Evolutionary conservation across 176 grass and related monocot genomes (phyloP), one percentile per base, ranked within the genome.

Genomic region (Puya raimondii): DNA sequence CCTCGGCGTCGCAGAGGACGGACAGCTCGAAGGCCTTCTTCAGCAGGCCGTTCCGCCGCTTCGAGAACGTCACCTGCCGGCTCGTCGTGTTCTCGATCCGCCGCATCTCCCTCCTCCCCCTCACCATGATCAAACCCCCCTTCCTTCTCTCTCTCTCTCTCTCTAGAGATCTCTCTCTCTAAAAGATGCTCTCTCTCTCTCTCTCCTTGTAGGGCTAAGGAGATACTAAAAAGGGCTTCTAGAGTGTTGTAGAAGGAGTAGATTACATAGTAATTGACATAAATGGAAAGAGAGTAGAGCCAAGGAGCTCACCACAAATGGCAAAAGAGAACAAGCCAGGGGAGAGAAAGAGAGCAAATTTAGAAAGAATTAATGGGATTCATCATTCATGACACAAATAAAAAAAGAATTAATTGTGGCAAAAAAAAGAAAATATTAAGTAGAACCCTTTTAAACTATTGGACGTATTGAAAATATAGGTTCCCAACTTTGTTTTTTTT

Each of bases 21-120:
- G 80, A 87, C 27, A 87, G 80, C 72, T 82, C 80, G 80, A 68
- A 79, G 51, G 85, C 85, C 80, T 87, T 87, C 80, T 87, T 82
- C 15, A 59, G 4, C 56, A 59, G 56, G n/a, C 56, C 56, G 56
- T 59, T 59, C 8, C 56, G 56, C 56, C 56, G 56, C 56, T 59
- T 59, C n/a, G 56, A 59, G 56, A 59, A 59, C 56, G 56, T 59
- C 56, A 59, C 56, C 20, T 59, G 56, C 56, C 56, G 56, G 56
- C 56, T 59, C 16, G 56, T 21, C 13, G 56, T 6, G 56, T 59
- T 59, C 56, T 59, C 56, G 16, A 59, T 59, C 15, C 56, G 15
- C 54, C 54, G 15, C 54, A 58, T 58, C 54, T 58, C 54, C 54
- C 16, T 58, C 54, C 18, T 58, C 16, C 54, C 54, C 16, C 54